Base-by-base conservation (phyloP, 1,284 basidiomycete species). In the Puccinia horiana region DNA sequence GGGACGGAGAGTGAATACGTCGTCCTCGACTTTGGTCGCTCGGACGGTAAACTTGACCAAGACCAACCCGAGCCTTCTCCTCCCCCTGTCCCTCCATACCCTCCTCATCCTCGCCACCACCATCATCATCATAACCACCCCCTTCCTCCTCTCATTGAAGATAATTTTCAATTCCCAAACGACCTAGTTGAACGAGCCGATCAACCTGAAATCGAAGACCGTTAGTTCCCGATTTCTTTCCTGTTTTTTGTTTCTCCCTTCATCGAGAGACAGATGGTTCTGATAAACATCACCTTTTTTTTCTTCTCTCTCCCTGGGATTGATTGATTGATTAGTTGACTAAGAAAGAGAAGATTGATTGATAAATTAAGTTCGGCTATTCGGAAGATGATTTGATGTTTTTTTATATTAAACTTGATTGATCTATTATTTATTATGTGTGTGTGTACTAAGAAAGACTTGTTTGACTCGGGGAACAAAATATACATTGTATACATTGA, bases 1-100 rank as follows among this genome's bases (percentile, higher is more conserved):
- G 83, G 85, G 56, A 85, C 69, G 12, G 70, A 74, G 18, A 74
- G 56, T 32, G 69, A 74, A 63, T 81, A 81, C 49, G 79, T 72
- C 14, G 70, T 81, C 29, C 58, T 81, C 23, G 79, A 81, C 58
- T 81, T 61, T n/a, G 79, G 79, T n/a, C 49, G 79, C 40, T 73
- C 69, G 8, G 79, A 81, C 61, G 79, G 79, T 4, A 73, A 72
- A 63, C 26, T 32, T 23, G 79, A 81, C 29, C 54, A 47, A 0
- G 58, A 61, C 1, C 1, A 3, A 12, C 65, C 40, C 65, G 61
- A 12, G 9, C 18, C 29, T 32, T 16, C 37, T 9, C 18, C 61
- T 37, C 61, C 61, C n/a, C 29, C 37, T 12, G 32, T n/a, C 37
- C 37, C 16, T 23, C 29, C 61, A 63, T 37, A 2, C 63, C 37